phyloP scores from a whole-genome alignment of 2,329 filamentous ascomycete genomes.

The Penicillium sp. region DNA sequence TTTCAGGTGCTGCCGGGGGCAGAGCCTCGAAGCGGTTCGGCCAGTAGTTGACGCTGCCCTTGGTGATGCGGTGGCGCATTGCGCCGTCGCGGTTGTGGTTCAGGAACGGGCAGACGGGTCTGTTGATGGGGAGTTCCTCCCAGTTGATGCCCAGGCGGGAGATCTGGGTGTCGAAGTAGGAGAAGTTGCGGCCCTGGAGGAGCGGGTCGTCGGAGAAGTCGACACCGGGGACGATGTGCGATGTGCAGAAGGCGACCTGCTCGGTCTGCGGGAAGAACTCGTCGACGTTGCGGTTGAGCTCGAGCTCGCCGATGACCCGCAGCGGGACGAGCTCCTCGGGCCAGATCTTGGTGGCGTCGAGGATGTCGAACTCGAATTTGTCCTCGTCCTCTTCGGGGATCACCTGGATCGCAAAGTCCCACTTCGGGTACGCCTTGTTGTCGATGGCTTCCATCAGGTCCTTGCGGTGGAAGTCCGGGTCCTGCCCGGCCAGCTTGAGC shows the following conservation, averaged over 20 bases:
- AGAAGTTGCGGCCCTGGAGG: constrained; percentile 73
- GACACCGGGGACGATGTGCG: constrained; percentile 78
- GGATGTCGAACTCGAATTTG: constrained; percentile 82
- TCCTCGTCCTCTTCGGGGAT: constrained; percentile 73
- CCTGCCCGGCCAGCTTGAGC: constrained; percentile 73
- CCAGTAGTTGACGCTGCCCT: constrained; percentile 78
- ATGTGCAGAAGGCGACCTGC: constrained; percentile 81
- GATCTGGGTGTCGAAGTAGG: constrained; percentile 60
- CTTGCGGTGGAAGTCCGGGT: constrained; percentile 82
- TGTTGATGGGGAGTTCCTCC: constrained; percentile 78
- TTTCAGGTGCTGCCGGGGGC: constrained; percentile 70
- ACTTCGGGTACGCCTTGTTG: constrained; percentile 71
- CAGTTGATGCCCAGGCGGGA: constrained; percentile 74
- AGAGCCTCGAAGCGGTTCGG: constrained; percentile 70
- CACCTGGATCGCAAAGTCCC: constrained; percentile 82
- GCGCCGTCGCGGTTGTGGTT: constrained; percentile 78
- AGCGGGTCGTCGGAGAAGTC: constrained; percentile 78
- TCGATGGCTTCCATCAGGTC: constrained; percentile 77
- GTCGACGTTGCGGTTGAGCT: constrained; percentile 79
- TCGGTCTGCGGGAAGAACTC: constrained; percentile 84
- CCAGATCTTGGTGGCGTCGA: constrained; percentile 87
- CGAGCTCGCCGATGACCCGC: constrained; percentile 77
- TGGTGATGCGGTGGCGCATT: constrained; percentile 73
- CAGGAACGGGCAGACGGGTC: constrained; percentile 74
- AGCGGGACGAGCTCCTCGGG: constrained; percentile 77